These are phyloP conservation scores for Flaveria linearis DNA, from an alignment of 129 eudicot species.

Conservation along the genomic window DNA sequence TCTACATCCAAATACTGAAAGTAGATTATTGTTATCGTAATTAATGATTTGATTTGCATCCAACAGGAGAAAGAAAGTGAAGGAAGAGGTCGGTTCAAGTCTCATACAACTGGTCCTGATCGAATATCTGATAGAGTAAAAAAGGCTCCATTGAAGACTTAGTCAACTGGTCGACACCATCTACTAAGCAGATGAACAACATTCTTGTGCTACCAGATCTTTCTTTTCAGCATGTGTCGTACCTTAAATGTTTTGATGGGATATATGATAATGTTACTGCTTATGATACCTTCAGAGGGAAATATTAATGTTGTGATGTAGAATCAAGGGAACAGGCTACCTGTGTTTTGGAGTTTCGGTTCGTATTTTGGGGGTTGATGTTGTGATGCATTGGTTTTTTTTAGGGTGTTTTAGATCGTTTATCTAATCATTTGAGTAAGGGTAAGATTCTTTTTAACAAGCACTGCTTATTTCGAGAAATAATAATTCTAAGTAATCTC, in stretches of 20 bases:
- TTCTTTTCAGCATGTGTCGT: background rate
- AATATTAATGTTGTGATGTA: constrained; percentile 5
- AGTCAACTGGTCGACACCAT: constrained; percentile 15
- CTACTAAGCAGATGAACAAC: constrained; percentile 23
- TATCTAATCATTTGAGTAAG: background rate
- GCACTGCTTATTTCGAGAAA: too few relatives aligned
- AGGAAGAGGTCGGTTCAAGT: constrained; percentile 93
- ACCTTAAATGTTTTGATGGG: constrained; percentile 14
- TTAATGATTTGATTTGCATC: constrained; percentile 24
- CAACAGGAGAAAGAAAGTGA: constrained; percentile 79
- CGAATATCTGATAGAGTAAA: constrained; percentile 93
- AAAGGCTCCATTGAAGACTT: constrained; percentile 91
- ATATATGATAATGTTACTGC: background rate
- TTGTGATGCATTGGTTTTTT: background rate
- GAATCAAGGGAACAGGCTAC: constrained; percentile 16
- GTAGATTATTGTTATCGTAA: background rate
- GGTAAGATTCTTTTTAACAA: too few relatives aligned
- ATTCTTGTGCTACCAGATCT: constrained; percentile 53
- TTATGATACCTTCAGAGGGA: background rate
- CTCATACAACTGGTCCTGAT: constrained; percentile 85
- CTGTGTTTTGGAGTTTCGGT: constrained; percentile 17
- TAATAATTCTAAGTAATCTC: too few relatives aligned
- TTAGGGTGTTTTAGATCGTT: constrained; percentile 2
- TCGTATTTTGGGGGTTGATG: background rate
- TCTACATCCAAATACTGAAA: background rate